Conservation (phyloP, 495 filamentous ascomycete species). For the Achaetomiella virescens region DNA sequence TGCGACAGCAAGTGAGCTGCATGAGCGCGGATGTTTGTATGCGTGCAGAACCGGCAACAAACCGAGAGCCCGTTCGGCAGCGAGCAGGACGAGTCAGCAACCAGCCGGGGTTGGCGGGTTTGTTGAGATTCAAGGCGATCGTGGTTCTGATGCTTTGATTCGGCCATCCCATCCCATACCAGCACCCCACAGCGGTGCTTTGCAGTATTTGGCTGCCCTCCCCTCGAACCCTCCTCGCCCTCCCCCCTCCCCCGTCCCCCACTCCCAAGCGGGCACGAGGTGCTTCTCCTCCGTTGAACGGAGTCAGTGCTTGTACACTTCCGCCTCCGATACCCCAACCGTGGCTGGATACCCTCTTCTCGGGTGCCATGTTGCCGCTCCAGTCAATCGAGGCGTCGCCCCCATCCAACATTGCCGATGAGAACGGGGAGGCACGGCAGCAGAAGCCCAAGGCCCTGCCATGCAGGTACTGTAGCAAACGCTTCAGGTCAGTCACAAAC, state of each 20-base stretch:
- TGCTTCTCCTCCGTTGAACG: slow-evolving; percentile 17
- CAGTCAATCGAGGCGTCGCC: slow-evolving; percentile 45
- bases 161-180: slow-evolving; percentile 15
- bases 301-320: slow-evolving; percentile 18
- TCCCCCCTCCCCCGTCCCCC: slow-evolving; percentile 21
- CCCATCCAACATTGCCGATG: slow-evolving; percentile 36
- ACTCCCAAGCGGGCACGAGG: slow-evolving; percentile 10
- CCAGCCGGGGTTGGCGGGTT: neutral
- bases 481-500: slow-evolving; percentile 43
- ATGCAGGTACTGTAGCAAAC: slow-evolving; percentile 51
- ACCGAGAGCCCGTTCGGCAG: no score
- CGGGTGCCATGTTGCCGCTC: slow-evolving; percentile 40
- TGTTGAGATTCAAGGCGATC: slow-evolving; percentile 9
- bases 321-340: slow-evolving; percentile 38
- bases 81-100: neutral
- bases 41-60: no score
- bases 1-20: no score
- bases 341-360: slow-evolving; percentile 19
- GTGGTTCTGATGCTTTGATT: slow-evolving; percentile 23
- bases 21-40: no score
- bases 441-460: slow-evolving; percentile 50
- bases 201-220: slow-evolving; percentile 15
- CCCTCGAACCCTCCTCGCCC: neutral
- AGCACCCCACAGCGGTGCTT: slow-evolving; percentile 21
- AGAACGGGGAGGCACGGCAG: slow-evolving; percentile 42